Evolutionary conservation across 1,284 basidiomycete genomes (phyloP).

Genomic region (Ustilago bromivora): DNA sequence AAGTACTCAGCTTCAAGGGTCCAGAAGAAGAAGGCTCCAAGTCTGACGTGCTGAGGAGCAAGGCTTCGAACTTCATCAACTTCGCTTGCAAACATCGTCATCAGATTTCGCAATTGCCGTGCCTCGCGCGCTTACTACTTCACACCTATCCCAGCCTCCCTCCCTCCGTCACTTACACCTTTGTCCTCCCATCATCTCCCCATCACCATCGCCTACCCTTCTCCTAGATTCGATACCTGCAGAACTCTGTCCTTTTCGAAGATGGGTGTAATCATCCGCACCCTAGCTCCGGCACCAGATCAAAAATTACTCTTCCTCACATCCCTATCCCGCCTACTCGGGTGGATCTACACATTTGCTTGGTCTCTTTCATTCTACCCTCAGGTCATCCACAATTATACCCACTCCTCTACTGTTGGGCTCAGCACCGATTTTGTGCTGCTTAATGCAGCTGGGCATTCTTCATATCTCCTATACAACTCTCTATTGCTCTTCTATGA

Average conservation of each 20-base stretch:
- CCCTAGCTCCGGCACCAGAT: not conserved
- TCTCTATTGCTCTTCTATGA: slow-evolving; percentile 38
- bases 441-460: slow-evolving; percentile 60
- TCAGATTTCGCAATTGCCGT: not conserved
- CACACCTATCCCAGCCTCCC: not conserved
- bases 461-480: slow-evolving; percentile 56
- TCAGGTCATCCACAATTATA: slow-evolving; percentile 55
- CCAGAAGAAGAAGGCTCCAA: too few species aligned
- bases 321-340: slow-evolving; percentile 50
- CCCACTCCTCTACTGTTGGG: slow-evolving; percentile 37
- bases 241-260: not conserved
- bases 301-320: slow-evolving; percentile 11
- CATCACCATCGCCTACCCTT: not conserved
- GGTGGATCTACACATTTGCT: slow-evolving; percentile 61
- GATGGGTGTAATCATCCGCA: slow-evolving; percentile 15
- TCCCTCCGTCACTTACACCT: not conserved
- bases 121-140: not conserved
- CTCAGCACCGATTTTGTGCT: slow-evolving; percentile 59
- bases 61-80: not conserved
- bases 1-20: too few species aligned
- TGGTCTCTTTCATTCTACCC: slow-evolving; percentile 67
- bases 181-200: too few species aligned
- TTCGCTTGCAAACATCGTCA: not conserved
- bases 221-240: not conserved
- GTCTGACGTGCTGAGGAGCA: not conserved